phyloP scores from a whole-genome alignment of 2,329 filamentous ascomycete genomes.

The Intubia oerlemansii region DNA sequence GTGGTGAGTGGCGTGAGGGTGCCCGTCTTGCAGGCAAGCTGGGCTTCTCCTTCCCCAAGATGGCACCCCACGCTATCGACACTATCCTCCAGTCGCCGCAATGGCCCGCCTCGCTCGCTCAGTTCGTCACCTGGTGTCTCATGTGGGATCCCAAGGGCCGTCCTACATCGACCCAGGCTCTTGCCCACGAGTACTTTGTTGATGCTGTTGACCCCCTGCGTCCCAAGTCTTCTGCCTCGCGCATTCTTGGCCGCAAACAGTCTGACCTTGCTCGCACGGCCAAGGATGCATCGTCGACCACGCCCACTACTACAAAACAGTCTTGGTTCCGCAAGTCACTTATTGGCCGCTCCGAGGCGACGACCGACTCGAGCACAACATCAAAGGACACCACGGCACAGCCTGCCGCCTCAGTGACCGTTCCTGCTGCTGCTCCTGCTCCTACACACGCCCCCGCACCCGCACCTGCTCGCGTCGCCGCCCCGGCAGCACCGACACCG shows the following conservation, averaged over 20 bases:
- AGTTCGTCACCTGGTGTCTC: slow-evolving; percentile 95
- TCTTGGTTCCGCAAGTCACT: slow-evolving; percentile 96
- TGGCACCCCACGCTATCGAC: slow-evolving; percentile 94
- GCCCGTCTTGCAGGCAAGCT: slow-evolving; percentile 84
- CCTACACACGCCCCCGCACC: background rate
- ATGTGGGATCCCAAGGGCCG: slow-evolving; percentile 95
- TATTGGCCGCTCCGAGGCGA: slow-evolving; percentile 55
- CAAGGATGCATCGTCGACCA: slow-evolving; percentile 37
- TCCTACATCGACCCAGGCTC: slow-evolving; percentile 81
- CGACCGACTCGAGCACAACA: slow-evolving; percentile 19
- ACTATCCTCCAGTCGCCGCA: slow-evolving; percentile 77
- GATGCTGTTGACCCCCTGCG: slow-evolving; percentile 83
- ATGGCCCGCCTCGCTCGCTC: slow-evolving; percentile 71
- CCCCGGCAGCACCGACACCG: too few relatives aligned
- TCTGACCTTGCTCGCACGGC: slow-evolving; percentile 54
- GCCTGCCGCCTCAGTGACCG: background rate
- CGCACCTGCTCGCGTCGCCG: too few relatives aligned
- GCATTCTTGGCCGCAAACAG: slow-evolving; percentile 71
- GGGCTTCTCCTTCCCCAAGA: slow-evolving; percentile 97
- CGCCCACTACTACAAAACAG: slow-evolving; percentile 53
- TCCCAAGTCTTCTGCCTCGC: slow-evolving; percentile 75
- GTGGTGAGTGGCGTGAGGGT: slow-evolving; percentile 94
- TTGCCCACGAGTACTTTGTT: slow-evolving; percentile 83
- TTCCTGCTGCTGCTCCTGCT: background rate
- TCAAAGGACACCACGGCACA: slow-evolving; percentile 2